These are phyloP conservation scores for Penicillium sp. DNA, from an alignment of 2,329 filamentous ascomycete species.

Conservation along the genomic window DNA sequence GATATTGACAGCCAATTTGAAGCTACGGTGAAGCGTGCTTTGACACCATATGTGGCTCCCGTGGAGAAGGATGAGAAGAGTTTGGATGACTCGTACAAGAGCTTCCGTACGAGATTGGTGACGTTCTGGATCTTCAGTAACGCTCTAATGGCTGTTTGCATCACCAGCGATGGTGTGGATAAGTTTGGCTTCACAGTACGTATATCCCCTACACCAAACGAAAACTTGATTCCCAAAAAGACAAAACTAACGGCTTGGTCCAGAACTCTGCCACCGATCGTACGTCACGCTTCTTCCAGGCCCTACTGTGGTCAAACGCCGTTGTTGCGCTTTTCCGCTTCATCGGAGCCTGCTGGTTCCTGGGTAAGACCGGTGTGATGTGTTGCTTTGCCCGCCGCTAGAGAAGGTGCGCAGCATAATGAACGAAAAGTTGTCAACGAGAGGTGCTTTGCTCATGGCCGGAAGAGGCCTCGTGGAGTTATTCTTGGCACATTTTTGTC, in stretches of 20 bases:
- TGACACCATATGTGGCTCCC: slow-evolving; percentile 70
- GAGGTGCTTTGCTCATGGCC: no score
- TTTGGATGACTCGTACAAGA: slow-evolving; percentile 96
- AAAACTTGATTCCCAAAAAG: no score
- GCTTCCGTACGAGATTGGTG: slow-evolving; percentile 92
- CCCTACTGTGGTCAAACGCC: slow-evolving; percentile 82
- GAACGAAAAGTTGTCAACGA: no score
- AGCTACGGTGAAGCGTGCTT: slow-evolving; percentile 83
- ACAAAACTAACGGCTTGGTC: no score
- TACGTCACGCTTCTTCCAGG: slow-evolving; percentile 82
- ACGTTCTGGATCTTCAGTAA: slow-evolving; percentile 97
- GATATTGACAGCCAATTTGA: slow-evolving; percentile 98
- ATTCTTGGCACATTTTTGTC: no score
- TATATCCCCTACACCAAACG: no score
- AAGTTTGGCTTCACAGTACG: slow-evolving; percentile 78
- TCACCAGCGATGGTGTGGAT: slow-evolving; percentile 79
- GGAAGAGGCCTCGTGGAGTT: no score
- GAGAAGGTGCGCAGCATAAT: no score
- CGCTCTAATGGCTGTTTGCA: slow-evolving; percentile 69
- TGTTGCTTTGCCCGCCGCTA: slow-evolving; percentile 88
- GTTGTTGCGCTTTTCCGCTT: slow-evolving; percentile 77
- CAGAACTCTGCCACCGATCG: slow-evolving; percentile 61
- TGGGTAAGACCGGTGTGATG: slow-evolving; percentile 88
- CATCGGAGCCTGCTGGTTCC: slow-evolving; percentile 85
- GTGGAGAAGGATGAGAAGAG: slow-evolving; percentile 75